Base-by-base conservation (phyloP, 306 rosid species). In the Lathyrus oleraceus region DNA sequence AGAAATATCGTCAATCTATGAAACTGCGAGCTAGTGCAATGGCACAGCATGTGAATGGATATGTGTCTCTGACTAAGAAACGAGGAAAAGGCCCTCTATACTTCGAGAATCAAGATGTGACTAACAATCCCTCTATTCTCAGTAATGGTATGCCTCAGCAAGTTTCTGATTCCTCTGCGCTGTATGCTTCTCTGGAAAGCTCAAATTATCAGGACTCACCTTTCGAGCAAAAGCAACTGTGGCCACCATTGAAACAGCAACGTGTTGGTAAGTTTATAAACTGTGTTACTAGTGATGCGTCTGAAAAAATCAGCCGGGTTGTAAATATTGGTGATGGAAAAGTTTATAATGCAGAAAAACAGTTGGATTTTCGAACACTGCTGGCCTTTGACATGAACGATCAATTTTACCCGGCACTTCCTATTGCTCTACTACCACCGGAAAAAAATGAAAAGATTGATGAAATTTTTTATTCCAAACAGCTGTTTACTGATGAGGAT, bases 401-500 rank as follows among this genome's bases (percentile, higher is more conserved):
- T 8, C 20, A 19, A 21, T 5, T 63, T 44, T 17, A 7, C 11
- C 47, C 58, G 4, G 4, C 10, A 5, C 19, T 44, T 58, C 62
- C 47, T 4, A 48, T 43, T 56, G 17, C 56, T 54, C 72, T 28
- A 25, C 57, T 27, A 25, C 76, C 79, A 36, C 2, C 39, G 35
- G 20, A 68, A 35, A 48, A 13, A 43, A 14, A 51, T 23, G 13
- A 51, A 42, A 8, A 43, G 47, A 2, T 35, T 36, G 16, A 58
- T 65, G 74, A 67, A 4, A 20, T 21, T 23, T 43, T 40, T 11
- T 49, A 66, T 65, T 19, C 70, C 12, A 51, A 40, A 27, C 54
- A 15, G 10, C 5, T 38, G 74, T 65, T 75, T 35, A 57, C 1
- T 19, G 73, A 56, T 48, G 66, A 80, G 27, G 80, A 57, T 21